Evolutionary conservation across 495 filamentous ascomycete genomes (phyloP).

Genomic region (Aspergillus haitiensis): DNA sequence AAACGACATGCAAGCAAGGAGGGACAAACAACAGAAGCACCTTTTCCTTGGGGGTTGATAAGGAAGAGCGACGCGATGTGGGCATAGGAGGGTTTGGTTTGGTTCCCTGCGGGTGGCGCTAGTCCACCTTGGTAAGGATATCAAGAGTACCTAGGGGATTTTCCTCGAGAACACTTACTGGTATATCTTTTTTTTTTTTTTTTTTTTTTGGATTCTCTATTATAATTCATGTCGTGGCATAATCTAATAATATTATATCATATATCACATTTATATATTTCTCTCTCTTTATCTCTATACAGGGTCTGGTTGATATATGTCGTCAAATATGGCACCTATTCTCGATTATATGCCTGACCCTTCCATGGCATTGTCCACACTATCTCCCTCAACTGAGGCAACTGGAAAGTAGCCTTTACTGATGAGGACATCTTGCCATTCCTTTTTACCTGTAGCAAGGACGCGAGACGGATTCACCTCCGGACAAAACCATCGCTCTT

Average conservation of each 20-base stretch:
- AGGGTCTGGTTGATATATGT: background rate
- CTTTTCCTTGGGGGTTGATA: background rate
- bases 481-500: constrained; percentile 76
- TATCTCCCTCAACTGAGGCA: background rate
- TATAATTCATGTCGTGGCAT: background rate
- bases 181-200: no score
- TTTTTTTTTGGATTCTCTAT: background rate
- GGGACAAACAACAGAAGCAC: background rate
- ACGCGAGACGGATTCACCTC: constrained; percentile 63
- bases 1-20: no score
- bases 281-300: background rate
- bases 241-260: background rate
- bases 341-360: constrained; percentile 20
- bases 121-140: background rate
- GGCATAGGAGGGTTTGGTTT: background rate
- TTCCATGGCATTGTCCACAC: constrained; percentile 15
- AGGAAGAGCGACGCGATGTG: background rate
- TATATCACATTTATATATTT: background rate
- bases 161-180: background rate
- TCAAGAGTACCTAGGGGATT: background rate
- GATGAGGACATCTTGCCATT: constrained; percentile 57
- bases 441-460: constrained; percentile 62
- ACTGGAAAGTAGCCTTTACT: constrained; percentile 38
- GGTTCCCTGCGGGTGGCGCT: background rate
- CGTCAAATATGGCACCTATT: background rate